phyloP scores from a whole-genome alignment of 176 grass and related monocot genomes.

The Zoysia pacifica region DNA sequence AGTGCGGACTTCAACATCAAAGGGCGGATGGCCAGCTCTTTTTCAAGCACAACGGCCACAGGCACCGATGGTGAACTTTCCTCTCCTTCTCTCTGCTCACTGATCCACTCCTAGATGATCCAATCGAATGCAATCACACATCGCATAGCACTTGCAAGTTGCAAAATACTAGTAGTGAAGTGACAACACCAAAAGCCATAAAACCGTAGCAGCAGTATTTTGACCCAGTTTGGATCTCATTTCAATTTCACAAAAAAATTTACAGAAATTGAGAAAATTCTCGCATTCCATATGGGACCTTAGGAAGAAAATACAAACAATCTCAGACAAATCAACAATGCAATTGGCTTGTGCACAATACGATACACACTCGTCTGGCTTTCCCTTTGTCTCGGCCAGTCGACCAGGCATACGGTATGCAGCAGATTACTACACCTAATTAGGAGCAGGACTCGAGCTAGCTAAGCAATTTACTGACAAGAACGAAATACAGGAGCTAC shows the following conservation, averaged over 20 bases:
- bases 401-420: slow-evolving; percentile 19
- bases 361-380: slow-evolving; percentile 13
- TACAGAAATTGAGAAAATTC: no score
- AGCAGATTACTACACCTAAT: background rate
- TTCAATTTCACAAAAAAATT: no score
- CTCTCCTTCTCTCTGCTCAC: no score
- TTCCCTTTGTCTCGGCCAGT: background rate
- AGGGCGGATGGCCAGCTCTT: no score
- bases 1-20: no score
- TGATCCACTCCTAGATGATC: no score
- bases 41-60: no score
- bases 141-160: slow-evolving; percentile 29
- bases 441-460: background rate
- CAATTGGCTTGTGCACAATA: slow-evolving; percentile 4
- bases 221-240: background rate
- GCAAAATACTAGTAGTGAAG: slow-evolving; percentile 1
- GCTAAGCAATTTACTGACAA: background rate
- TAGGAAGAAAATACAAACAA: background rate
- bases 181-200: background rate
- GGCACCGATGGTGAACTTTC: no score
- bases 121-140: no score
- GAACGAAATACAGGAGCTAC: background rate
- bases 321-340: background rate
- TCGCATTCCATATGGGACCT: no score
- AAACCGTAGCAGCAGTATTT: background rate